These are phyloP conservation scores for Taxawa tesnikishii DNA, from an alignment of 2,329 filamentous ascomycete genomes.

Conservation along the genomic window DNA sequence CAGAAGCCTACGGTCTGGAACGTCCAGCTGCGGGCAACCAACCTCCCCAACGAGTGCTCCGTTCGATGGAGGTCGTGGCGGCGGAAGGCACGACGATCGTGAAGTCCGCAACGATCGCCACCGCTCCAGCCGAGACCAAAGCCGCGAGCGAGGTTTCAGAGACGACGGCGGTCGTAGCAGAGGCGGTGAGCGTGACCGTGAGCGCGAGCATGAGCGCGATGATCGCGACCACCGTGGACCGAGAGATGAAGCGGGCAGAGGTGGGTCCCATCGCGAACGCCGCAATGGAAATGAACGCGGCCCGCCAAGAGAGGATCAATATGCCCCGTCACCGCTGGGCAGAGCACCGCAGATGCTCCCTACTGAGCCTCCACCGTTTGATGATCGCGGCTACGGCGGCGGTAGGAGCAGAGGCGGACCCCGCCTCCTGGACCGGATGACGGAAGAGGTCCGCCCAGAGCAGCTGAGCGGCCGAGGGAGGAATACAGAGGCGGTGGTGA, in stretches of 20 bases:
- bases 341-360: slow-evolving; percentile 1
- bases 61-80: neutral
- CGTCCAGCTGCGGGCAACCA: neutral
- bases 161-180: slow-evolving; percentile 2
- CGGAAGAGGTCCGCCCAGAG: slow-evolving; percentile 2
- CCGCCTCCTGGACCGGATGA: slow-evolving; percentile 2
- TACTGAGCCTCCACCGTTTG: neutral
- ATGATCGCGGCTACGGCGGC: slow-evolving; percentile 1
- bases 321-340: slow-evolving; percentile 1
- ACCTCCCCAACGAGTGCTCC: neutral
- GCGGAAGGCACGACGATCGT: neutral
- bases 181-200: neutral
- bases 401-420: slow-evolving; percentile 5
- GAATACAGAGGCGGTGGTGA: slow-evolving; percentile 1
- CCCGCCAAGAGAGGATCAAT: slow-evolving; percentile 4
- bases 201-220: neutral
- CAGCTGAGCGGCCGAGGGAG: neutral
- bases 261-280: slow-evolving; percentile 1
- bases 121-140: slow-evolving; percentile 15
- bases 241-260: neutral
- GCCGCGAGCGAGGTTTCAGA: slow-evolving; percentile 11
- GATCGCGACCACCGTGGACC: neutral
- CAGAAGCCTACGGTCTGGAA: slow-evolving; percentile 1
- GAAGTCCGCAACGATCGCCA: slow-evolving; percentile 8
- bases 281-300: neutral